Evolutionary conservation across 495 filamentous ascomycete genomes (phyloP).

Genomic region (Aspergillus sparsus): DNA sequence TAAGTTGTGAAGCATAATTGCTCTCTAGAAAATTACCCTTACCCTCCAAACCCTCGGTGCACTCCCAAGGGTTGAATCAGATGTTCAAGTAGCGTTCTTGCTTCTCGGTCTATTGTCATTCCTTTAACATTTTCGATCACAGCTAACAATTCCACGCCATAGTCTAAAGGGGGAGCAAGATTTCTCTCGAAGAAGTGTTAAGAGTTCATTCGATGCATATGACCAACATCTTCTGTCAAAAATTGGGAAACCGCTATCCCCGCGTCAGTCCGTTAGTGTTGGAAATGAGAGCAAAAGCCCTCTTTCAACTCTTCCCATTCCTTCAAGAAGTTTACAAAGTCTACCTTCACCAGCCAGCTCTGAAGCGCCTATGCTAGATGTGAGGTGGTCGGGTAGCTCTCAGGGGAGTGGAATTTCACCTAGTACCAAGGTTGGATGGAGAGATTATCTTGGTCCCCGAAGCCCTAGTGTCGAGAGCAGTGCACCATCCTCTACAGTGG

Average conservation of each 20-base stretch:
- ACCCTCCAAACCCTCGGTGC: not conserved
- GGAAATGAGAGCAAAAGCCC: conserved; percentile 55
- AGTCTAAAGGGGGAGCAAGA: conserved; percentile 62
- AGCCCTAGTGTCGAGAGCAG: conserved; percentile 55
- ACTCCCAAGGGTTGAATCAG: not conserved
- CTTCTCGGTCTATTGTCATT: not conserved
- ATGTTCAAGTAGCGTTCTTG: not conserved
- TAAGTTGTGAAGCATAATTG: conserved; percentile 26
- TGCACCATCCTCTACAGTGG: conserved; percentile 45
- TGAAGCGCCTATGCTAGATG: conserved; percentile 44
- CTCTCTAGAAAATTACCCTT: not conserved
- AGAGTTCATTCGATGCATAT: conserved; percentile 68
- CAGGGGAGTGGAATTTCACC: conserved; percentile 51
- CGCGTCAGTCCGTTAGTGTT: conserved; percentile 55
- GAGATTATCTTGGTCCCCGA: conserved; percentile 47
- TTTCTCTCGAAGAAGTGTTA: conserved; percentile 56
- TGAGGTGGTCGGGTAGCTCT: conserved; percentile 46
- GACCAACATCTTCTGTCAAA: conserved; percentile 79
- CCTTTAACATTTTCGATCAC: not conserved
- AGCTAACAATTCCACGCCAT: conserved; percentile 19
- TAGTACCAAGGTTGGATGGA: conserved; percentile 43
- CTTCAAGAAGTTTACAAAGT: conserved; percentile 42
- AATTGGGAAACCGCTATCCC: conserved; percentile 64
- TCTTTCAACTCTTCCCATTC: conserved; percentile 49
- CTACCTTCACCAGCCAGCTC: conserved; percentile 49